Base-by-base conservation (phyloP, 1,284 basidiomycete genomes). In the Papiliotrema terrestris region DNA sequence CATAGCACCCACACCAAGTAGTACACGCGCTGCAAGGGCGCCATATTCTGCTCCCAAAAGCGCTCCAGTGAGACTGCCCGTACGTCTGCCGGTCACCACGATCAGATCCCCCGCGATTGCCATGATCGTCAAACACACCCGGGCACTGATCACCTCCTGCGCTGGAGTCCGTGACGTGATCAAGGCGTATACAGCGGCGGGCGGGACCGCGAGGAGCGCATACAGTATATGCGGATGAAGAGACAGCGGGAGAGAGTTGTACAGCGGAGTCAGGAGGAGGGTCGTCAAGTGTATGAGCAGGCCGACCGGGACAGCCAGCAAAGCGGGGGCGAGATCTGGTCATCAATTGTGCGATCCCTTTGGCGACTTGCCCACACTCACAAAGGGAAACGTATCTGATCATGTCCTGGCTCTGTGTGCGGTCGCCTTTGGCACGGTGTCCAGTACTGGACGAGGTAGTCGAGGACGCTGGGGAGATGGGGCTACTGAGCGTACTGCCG, bases 271-370 rank as follows among this genome's bases (percentile, higher is more conserved):
- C 6, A 53, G 45, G 17, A 52, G 22, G 9, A 22, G n/a, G 6
- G 45, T 47, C 3, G 29, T 43, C 15, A 56, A 45, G 22, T 44
- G 44, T 8, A 52, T 19, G 11, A 52, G 44, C 11, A 56, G 51
- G 15, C 52, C 52, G 45, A 53, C 3, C 4, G 45, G 51, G 42
- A 53, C 9, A 37, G 43, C 36, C 14, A 57, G 22, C 9, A 53
- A 17, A 13, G 29, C 45, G 15, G 51, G 55, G 32, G 49, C 37
- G 37, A 45, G n/a, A 41, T 53, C 55, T 57, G 49, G 20, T 8
- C 6, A 8, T 20, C 15, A 41, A 8, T n/a, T 15, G 15, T n/a
- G 8, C 20, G 8, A 5, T 8, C 20, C 15, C 39, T 8, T 41
- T 15, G 15, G 15, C 20, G 20, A n/a, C 17, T 41, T 8, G 5